These are phyloP conservation scores for Colletotrichum sublineola DNA, from an alignment of 2,329 filamentous ascomycete genomes.

Conservation along the genomic window DNA sequence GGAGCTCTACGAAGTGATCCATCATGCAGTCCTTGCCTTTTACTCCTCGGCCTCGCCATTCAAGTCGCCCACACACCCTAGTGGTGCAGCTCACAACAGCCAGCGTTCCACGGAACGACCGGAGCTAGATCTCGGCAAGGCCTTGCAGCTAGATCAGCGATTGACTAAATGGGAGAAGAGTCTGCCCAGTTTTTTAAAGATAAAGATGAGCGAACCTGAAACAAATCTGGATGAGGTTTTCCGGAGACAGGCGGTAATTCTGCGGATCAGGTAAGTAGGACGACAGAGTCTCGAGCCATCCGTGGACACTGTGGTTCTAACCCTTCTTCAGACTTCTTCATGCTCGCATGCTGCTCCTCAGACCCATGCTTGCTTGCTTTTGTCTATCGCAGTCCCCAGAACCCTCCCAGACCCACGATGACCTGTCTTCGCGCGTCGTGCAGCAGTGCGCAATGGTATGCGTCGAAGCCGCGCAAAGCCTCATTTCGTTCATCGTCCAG, in stretches of 20 bases:
- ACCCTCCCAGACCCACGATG: constrained; percentile 41
- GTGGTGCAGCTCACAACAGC: neutral
- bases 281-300: no score
- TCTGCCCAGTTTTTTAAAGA: constrained; percentile 47
- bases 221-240: constrained; percentile 46
- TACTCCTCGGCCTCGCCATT: constrained; percentile 43
- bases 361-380: constrained; percentile 51
- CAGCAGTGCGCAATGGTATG: constrained; percentile 53
- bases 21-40: constrained; percentile 49
- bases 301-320: neutral
- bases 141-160: constrained; percentile 50
- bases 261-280: constrained; percentile 50
- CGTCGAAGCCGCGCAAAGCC: constrained; percentile 50
- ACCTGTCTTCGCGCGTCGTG: constrained; percentile 48
- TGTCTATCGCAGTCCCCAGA: constrained; percentile 47
- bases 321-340: constrained; percentile 48
- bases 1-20: constrained; percentile 55
- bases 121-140: constrained; percentile 47
- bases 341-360: constrained; percentile 51
- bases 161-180: constrained; percentile 51
- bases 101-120: constrained; percentile 5
- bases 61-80: constrained; percentile 6
- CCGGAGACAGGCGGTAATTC: constrained; percentile 50
- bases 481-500: constrained; percentile 49
- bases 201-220: constrained; percentile 44